Percentiles rank a stretch among this genome's conserved stretches.
These are phyloP conservation scores for Cladosporium colombiae DNA, from an alignment of 2,329 filamentous ascomycete species.

Conservation along the genomic window DNA sequence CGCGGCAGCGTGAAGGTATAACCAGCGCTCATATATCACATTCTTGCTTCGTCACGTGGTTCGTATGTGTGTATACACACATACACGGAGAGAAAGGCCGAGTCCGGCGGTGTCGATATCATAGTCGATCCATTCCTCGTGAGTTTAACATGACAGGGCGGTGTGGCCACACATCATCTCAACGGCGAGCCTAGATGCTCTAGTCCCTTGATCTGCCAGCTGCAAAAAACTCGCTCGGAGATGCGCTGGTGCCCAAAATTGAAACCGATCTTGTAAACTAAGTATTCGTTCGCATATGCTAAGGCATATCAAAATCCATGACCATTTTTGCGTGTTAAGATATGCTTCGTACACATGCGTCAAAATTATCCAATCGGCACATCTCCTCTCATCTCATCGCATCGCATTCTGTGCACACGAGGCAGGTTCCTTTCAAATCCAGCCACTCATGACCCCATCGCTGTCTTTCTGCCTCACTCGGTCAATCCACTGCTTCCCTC, in stretches of 20 bases:
- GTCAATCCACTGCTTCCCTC: constrained; percentile 17
- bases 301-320: neutral
- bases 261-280: no score
- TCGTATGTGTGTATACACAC: no score
- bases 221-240: neutral
- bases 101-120: no score
- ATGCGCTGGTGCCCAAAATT: neutral
- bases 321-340: neutral
- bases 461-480: constrained; percentile 17
- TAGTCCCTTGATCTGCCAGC: neutral
- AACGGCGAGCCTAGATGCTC: neutral
- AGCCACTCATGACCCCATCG: constrained; percentile 13
- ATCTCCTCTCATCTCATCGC: neutral
- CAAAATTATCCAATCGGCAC: neutral
- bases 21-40: neutral
- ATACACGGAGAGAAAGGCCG: no score
- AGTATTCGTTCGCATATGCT: neutral
- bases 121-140: neutral
- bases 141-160: neutral
- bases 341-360: neutral
- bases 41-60: neutral
- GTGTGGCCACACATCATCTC: neutral
- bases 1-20: neutral
- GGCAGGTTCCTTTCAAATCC: constrained; percentile 8
- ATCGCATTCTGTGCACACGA: neutral